Conservation (phyloP, 805 yeast species). For the Lipomyces mesembrius region DNA sequence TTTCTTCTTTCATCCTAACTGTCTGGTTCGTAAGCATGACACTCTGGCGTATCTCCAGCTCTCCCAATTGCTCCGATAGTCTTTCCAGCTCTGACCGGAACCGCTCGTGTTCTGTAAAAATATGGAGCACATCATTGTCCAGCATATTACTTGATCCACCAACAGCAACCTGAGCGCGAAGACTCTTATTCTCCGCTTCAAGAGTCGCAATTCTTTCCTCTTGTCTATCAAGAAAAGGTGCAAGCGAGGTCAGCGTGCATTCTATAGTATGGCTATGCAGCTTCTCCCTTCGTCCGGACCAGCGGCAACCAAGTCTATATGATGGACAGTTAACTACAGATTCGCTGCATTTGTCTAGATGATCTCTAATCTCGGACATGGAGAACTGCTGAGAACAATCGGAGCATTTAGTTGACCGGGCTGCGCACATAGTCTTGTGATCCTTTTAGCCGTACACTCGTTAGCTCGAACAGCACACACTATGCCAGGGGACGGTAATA, state of each 20-base stretch:
- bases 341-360: slow-evolving; percentile 36
- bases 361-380: slow-evolving; percentile 31
- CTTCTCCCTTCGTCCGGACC: slow-evolving; percentile 39
- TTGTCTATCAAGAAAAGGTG: slow-evolving; percentile 42
- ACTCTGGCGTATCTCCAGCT: slow-evolving; percentile 45
- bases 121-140: slow-evolving; percentile 40
- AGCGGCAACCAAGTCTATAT: slow-evolving; percentile 42
- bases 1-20: slow-evolving; percentile 44
- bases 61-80: slow-evolving; percentile 42
- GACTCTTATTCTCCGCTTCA: slow-evolving; percentile 44
- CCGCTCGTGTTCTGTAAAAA: slow-evolving; percentile 45
- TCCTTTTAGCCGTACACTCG: not conserved
- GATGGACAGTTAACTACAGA: slow-evolving; percentile 40
- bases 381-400: slow-evolving; percentile 31
- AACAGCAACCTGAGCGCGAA: slow-evolving; percentile 42
- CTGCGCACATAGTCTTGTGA: slow-evolving; percentile 25
- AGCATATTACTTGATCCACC: slow-evolving; percentile 13
- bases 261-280: slow-evolving; percentile 36
- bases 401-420: slow-evolving; percentile 31
- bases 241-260: slow-evolving; percentile 42
- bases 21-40: slow-evolving; percentile 46
- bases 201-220: slow-evolving; percentile 41
- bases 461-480: not conserved
- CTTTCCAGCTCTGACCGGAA: slow-evolving; percentile 46
- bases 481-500: not conserved